Evolutionary conservation across 2,329 filamentous ascomycete species (phyloP), one percentile per base, ranked within the genome.

Genomic region (Biscogniauxia marginata): DNA sequence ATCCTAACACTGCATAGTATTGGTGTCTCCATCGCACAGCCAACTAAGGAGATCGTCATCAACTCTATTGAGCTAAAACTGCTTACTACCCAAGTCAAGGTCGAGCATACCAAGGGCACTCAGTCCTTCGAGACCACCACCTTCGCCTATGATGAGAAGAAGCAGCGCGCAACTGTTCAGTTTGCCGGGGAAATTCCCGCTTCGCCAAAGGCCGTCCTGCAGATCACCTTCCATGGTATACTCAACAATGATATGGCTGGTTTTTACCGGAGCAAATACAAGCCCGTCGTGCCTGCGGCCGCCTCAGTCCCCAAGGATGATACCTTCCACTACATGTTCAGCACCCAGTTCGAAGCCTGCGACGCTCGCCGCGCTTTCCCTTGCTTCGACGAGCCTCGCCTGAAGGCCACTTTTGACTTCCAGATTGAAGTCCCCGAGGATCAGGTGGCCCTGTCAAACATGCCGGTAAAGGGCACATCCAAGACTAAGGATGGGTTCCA

Each of bases 311-410:
- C 92, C 23, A 88, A 82, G 69, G 91, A 87, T 62, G 80, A 81
- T 48, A 80, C 86, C 66, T 84, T 80, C 70, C 83, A 85, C 72
- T 83, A 84, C 70, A 93, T 93, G 90, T 80, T 96, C 74, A 96
- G 91, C 78, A 99, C 95, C 49, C 95, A 99, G 73, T 99, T 99
- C 70, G 95, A 99, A 79, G 89, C 93, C 47, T 96, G 92, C 69
- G 95, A 99, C 75, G 95, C 95, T 59, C 88, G 95, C 63, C 84
- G 93, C 64, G 93, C 95, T 7, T 97, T 99, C 76, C 95, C 95
- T 49, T 99, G 95, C 78, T 98, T 98, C 70, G 95, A 99, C 70
- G 95, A 99, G 77, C 95, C 95, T 45, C 96, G 96, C 69, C 83
- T 98, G 62, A 99, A 99, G 77, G 91, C 95, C 9, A 93, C 92